Conservation (phyloP, 352 stramenopile species). For the Globisporangium cystogenes region DNA sequence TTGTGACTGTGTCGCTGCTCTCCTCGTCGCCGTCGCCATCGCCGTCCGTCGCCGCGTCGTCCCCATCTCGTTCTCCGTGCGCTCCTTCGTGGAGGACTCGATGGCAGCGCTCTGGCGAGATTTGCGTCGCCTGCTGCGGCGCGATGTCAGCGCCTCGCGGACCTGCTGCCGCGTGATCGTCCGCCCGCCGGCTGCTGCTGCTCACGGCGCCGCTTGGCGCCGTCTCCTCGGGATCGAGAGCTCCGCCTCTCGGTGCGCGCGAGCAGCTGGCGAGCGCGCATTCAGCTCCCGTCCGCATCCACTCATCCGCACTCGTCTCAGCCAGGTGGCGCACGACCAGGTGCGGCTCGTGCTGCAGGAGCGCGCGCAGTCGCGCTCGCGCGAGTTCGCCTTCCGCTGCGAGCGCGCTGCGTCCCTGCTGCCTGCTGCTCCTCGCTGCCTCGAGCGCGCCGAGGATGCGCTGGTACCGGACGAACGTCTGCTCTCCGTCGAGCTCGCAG, state of each 20-base stretch:
- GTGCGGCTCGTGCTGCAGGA: conserved; percentile 8
- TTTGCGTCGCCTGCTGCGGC: no score
- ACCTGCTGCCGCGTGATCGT: not conserved
- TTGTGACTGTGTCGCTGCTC: not conserved
- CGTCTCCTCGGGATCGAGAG: not conserved
- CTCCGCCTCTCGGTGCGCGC: not conserved
- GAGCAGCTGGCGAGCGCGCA: conserved; percentile 1
- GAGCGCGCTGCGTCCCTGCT: conserved; percentile 2
- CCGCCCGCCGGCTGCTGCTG: not conserved
- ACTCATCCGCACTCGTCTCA: conserved; percentile 15
- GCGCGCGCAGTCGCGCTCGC: conserved; percentile 18
- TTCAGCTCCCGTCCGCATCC: conserved; percentile 16
- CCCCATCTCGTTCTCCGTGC: conserved; percentile 6
- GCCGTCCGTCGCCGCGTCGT: not conserved
- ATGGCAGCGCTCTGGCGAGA: conserved; percentile 1
- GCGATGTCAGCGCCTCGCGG: conserved; percentile 6
- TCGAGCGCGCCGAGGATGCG: conserved; percentile 17
- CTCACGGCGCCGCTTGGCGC: not conserved
- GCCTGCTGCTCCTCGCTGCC: conserved; percentile 6
- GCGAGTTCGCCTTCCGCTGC: conserved; percentile 13
- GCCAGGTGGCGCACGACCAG: conserved; percentile 2
- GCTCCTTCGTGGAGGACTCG: conserved; percentile 3
- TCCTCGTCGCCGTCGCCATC: not conserved
- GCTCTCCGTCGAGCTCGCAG: conserved; percentile 12
- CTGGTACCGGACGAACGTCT: conserved; percentile 19